Evolutionary conservation across 768 basidiomycete genomes (phyloP).

Genomic region (Trametes meyenii): DNA sequence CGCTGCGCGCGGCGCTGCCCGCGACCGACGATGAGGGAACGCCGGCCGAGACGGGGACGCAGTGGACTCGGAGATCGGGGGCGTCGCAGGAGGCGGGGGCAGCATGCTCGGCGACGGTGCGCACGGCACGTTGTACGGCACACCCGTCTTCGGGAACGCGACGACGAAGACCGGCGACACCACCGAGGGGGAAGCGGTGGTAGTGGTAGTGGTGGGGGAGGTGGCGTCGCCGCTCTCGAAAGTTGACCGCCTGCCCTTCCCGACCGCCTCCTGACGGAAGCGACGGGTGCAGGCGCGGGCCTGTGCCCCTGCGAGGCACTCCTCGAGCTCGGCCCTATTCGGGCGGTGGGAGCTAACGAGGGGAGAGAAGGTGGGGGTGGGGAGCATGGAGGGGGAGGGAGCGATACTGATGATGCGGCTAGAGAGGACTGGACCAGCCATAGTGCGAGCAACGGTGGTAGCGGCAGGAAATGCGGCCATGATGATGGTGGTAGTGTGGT

Average conservation of each 20-base stretch:
- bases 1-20: background rate
- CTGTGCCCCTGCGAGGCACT: constrained; percentile 15
- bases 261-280: constrained; percentile 6
- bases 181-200: background rate
- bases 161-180: constrained; percentile 6
- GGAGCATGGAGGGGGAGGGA: constrained; percentile 13
- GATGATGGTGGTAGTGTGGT: background rate
- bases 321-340: constrained; percentile 24
- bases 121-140: background rate
- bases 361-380: background rate
- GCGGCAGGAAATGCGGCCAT: constrained; percentile 12
- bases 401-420: constrained; percentile 4
- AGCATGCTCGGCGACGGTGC: constrained; percentile 20
- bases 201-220: background rate
- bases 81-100: constrained; percentile 10
- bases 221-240: background rate
- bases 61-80: constrained; percentile 2
- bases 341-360: constrained; percentile 14
- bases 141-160: constrained; percentile 1
- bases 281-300: constrained; percentile 11
- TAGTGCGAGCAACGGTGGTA: constrained; percentile 3
- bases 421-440: constrained; percentile 16
- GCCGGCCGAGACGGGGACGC: background rate
- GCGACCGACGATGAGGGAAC: constrained; percentile 11
- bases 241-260: background rate